These are phyloP conservation scores for Dryadomyces sulphureus DNA, from an alignment of 2,329 filamentous ascomycete species.

Conservation along the genomic window DNA sequence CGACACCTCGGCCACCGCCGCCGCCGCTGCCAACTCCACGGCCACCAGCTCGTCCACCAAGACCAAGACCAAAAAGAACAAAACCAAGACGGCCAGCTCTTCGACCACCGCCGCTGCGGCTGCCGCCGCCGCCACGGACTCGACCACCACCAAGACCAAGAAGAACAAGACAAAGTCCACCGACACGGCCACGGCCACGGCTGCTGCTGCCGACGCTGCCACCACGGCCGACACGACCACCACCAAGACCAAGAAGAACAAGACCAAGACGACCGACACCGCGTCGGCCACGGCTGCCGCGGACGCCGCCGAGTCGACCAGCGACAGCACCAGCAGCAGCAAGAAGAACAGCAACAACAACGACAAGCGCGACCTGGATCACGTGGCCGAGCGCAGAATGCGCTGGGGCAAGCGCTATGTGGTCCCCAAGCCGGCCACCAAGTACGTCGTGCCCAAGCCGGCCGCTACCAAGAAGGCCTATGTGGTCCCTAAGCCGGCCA, in stretches of 20 bases:
- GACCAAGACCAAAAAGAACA: not conserved
- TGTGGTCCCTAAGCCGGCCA: no score
- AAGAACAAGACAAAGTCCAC: not conserved
- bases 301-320: no score
- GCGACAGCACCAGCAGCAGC: not conserved
- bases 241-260: not conserved
- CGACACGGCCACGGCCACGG: not conserved
- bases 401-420: slow-evolving; percentile 2
- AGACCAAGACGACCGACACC: not conserved
- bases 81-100: no score
- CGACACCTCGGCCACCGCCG: not conserved
- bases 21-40: not conserved
- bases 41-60: not conserved
- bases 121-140: no score
- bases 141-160: not conserved
- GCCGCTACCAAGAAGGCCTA: no score
- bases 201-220: not conserved
- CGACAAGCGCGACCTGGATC: not conserved
- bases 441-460: no score
- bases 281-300: not conserved
- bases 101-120: not conserved
- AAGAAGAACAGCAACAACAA: not conserved
- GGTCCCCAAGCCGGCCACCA: not conserved
- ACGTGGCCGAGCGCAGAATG: not conserved
- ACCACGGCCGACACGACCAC: not conserved